phyloP scores from a whole-genome alignment of 345 rosid genomes.

The Corchorus olitorius region DNA sequence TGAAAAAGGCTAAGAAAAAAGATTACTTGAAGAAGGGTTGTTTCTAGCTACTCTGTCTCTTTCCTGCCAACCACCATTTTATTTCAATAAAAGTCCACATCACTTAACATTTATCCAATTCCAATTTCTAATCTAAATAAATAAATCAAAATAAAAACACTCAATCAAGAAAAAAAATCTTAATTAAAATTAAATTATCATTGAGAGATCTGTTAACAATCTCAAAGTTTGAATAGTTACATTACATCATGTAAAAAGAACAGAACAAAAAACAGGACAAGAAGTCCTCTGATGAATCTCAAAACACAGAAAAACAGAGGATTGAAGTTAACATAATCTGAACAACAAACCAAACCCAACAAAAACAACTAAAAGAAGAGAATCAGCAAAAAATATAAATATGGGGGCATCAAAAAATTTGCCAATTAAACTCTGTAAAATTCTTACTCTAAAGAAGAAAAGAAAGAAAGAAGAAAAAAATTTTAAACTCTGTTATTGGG shows the following conservation, averaged over 20 bases:
- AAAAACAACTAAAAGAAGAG: background rate
- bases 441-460: background rate
- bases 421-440: conserved; percentile 5
- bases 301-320: background rate
- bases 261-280: background rate
- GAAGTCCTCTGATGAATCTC: conserved; percentile 15
- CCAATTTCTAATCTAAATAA: background rate
- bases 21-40: background rate
- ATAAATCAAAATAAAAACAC: background rate
- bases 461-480: too few relatives aligned
- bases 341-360: background rate
- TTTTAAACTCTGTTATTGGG: too few relatives aligned
- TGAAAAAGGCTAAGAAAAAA: background rate
- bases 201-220: background rate
- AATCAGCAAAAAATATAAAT: too few relatives aligned
- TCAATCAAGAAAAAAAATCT: background rate
- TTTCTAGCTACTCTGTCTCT: conserved; percentile 8
- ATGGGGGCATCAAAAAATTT: conserved; percentile 11
- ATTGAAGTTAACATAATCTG: background rate
- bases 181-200: background rate
- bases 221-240: background rate
- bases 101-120: background rate
- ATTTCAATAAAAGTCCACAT: background rate
- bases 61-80: conserved; percentile 19
- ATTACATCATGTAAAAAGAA: background rate